Conservation (phyloP, 257 asterid species). For the Nicotiana benthamiana region DNA sequence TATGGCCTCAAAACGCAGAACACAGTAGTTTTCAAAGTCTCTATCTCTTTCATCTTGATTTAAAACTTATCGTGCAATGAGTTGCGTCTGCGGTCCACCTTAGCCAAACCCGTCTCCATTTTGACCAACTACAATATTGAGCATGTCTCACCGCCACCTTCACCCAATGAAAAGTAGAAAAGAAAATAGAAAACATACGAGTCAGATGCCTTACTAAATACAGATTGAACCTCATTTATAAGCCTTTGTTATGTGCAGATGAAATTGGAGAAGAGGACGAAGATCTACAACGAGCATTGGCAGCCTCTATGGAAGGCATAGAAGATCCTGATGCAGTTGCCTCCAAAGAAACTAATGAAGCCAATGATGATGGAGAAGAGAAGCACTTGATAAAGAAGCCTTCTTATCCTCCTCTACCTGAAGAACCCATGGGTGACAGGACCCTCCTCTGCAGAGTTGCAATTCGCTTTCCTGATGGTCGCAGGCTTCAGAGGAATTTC, state of each 20-base stretch:
- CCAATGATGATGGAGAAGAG: slow-evolving; percentile 30
- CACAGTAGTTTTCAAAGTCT: not conserved
- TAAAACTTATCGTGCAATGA: not conserved
- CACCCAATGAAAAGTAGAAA: not conserved
- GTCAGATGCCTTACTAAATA: not conserved
- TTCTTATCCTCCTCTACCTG: slow-evolving; percentile 70
- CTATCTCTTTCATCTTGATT: not conserved
- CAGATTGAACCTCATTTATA: not conserved
- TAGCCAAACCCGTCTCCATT: not conserved
- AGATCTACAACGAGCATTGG: slow-evolving; percentile 68
- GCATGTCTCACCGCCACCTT: not conserved
- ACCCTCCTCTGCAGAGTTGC: slow-evolving; percentile 78
- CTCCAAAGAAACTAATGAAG: slow-evolving; percentile 28
- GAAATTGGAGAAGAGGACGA: slow-evolving; percentile 47
- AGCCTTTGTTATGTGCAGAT: slow-evolving; percentile 34
- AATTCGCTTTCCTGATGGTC: slow-evolving; percentile 95
- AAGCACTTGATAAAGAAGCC: slow-evolving; percentile 25
- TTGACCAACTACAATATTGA: not conserved
- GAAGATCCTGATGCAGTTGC: slow-evolving; percentile 27
- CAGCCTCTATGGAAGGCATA: slow-evolving; percentile 69
- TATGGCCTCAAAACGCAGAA: not conserved
- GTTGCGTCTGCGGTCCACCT: not conserved
- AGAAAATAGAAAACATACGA: not conserved
- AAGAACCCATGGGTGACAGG: slow-evolving; percentile 76
- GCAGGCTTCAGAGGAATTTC: slow-evolving; percentile 85